Conservation (phyloP, 495 filamentous ascomycete genomes). For the Penicillium alfredii region DNA sequence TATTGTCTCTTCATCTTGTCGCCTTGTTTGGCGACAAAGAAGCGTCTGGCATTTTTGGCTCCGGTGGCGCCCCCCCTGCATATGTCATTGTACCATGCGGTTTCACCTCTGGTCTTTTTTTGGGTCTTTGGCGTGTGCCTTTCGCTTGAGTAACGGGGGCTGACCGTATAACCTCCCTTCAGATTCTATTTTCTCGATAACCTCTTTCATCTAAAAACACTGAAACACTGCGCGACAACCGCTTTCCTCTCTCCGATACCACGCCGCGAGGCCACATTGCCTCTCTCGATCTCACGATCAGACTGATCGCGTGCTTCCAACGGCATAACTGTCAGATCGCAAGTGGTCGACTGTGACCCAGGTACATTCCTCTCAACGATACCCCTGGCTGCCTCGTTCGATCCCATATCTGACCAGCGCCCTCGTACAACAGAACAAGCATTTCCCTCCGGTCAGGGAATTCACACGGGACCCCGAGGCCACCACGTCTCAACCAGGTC, state of each 20-base stretch:
- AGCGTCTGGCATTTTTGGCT: constrained; percentile 13
- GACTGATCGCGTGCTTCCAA: background rate
- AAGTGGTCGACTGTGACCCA: constrained; percentile 7
- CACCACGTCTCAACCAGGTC: no score
- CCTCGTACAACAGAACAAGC: constrained; percentile 2
- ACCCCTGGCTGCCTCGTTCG: constrained; percentile 6
- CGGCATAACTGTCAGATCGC: constrained; percentile 6
- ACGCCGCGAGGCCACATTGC: background rate
- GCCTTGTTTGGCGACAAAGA: constrained; percentile 14
- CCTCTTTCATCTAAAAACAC: background rate
- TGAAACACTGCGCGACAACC: constrained; percentile 1
- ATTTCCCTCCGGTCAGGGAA: no score
- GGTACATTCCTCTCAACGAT: constrained; percentile 10
- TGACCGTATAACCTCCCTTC: constrained; percentile 12
- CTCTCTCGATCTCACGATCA: background rate
- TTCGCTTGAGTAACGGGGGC: constrained; percentile 5
- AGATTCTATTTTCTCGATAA: constrained; percentile 15
- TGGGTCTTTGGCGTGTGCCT: constrained; percentile 2
- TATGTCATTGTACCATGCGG: constrained; percentile 18
- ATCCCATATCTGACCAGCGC: constrained; percentile 6
- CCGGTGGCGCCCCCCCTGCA: constrained; percentile 17
- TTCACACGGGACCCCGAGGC: no score
- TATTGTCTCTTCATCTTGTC: constrained; percentile 14
- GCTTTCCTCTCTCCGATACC: constrained; percentile 2
- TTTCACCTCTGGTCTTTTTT: constrained; percentile 23